Evolutionary conservation across 371 early-diverging fungal genomes (phyloP).

Genomic region (Capniomyces stellatus): DNA sequence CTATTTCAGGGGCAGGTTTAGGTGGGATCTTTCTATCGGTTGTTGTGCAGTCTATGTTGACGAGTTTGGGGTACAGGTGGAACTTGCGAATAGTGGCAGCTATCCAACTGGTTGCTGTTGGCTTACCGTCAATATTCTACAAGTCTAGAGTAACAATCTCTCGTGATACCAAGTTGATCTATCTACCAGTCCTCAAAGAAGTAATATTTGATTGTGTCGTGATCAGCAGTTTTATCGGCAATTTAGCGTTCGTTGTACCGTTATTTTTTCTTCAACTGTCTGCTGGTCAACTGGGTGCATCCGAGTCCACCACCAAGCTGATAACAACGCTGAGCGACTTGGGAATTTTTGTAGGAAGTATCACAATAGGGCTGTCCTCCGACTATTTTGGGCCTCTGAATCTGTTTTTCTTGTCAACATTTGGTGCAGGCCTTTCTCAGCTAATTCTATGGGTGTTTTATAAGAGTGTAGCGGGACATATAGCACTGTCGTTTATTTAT

Average conservation of each 20-base stretch:
- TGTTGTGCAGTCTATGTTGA: not conserved
- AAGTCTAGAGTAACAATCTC: slow-evolving; percentile 17
- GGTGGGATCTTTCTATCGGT: not conserved
- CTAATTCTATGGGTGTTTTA: slow-evolving; percentile 29
- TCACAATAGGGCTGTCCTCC: slow-evolving; percentile 24
- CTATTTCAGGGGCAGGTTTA: not conserved
- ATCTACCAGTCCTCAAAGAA: slow-evolving; percentile 13
- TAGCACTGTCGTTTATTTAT: slow-evolving; percentile 1
- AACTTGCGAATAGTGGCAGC: not conserved
- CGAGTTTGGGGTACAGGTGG: slow-evolving; percentile 1
- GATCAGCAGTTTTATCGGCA: slow-evolving; percentile 7
- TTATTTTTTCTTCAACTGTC: slow-evolving; percentile 28
- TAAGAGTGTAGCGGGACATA: slow-evolving; percentile 9
- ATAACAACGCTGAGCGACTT: slow-evolving; percentile 27
- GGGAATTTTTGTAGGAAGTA: slow-evolving; percentile 22
- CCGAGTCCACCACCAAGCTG: slow-evolving; percentile 14
- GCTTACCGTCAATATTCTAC: not conserved
- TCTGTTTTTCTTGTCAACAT: slow-evolving; percentile 23
- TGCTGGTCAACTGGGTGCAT: slow-evolving; percentile 18
- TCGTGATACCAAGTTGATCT: slow-evolving; percentile 14
- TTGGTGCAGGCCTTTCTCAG: slow-evolving; percentile 20
- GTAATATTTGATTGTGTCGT: slow-evolving; percentile 16
- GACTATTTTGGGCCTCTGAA: slow-evolving; percentile 28
- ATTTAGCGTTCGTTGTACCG: slow-evolving; percentile 29
- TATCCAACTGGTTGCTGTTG: not conserved